Evolutionary conservation across 108 stramenopile genomes (phyloP), one percentile per base, ranked within the genome.

Genomic region (Parietichytrium sp.): DNA sequence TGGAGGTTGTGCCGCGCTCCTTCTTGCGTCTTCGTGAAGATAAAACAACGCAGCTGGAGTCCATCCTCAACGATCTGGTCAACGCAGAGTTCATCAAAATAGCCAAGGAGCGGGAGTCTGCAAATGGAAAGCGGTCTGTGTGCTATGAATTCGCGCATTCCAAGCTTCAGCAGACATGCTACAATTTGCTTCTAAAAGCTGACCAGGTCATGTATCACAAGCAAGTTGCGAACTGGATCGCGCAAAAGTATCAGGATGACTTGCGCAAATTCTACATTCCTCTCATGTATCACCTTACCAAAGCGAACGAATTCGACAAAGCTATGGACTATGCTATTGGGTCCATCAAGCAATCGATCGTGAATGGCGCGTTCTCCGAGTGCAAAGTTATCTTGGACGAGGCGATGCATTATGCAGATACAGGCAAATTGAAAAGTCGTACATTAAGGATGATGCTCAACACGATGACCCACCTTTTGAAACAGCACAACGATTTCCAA

Each of bases 191-290:
- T 16, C 61, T 72, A 10, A 33, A 42, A 6, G 61, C 61, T 25
- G 61, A 72, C 20, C 61, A 72, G 20, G 45, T 72, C 42, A 72
- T 6, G 7, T 42, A 45, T 2, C 61, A 72, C 61, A 72, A 72
- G 42, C 61, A 72, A 38, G 61, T 72, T 6, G 61, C 61, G 13
- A 72, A 23, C 61, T 72, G 61, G 61, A 45, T 72, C 33, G 33
- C 61, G 10, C 61, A 42, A 10, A 42, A 45, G 15, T 6, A 72
- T 20, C 61, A 72, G 42, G 61, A 72, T 42, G 61, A 72, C 25
- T 25, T 72, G 18, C 61, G 61, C 10, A 42, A 45, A 7, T n/a
- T 45, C 33, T 72, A 72, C 45, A 42, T 72, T 10, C 6, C 61
- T 1, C 1, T 72, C 23, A 10, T 72, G 42, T 72, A 72, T 42